Conservation (phyloP, 202 grass and related monocot species). For the Zizania palustris region DNA sequence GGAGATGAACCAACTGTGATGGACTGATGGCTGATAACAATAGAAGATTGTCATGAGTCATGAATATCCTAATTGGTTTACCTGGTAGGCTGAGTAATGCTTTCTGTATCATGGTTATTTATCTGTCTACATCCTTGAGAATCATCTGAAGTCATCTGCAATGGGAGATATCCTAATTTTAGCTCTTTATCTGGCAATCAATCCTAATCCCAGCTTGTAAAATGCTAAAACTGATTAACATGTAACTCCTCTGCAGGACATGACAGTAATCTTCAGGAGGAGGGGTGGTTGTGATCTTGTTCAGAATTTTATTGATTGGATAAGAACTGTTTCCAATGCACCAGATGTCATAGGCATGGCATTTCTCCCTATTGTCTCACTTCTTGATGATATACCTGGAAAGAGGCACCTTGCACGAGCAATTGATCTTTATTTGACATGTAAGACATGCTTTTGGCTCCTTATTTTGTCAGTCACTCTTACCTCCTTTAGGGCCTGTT, state of each 20-base stretch:
- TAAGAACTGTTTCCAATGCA: conserved; percentile 63
- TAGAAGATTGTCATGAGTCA: background rate
- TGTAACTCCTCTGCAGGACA: conserved; percentile 62
- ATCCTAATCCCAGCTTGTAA: conserved; percentile 22
- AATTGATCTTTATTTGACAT: conserved; percentile 86
- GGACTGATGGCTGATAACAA: conserved; percentile 4
- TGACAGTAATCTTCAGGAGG: conserved; percentile 99
- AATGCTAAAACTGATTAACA: conserved; percentile 7
- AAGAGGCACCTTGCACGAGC: conserved; percentile 82
- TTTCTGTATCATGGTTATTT: background rate
- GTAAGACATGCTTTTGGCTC: conserved; percentile 54
- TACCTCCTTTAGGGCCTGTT: no score
- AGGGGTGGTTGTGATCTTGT: conserved; percentile 98
- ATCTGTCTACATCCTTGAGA: conserved; percentile 9
- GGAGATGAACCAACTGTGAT: background rate
- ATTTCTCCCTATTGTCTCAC: conserved; percentile 84
- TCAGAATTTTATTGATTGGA: conserved; percentile 87
- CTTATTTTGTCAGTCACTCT: conserved; percentile 29
- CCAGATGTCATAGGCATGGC: conserved; percentile 99
- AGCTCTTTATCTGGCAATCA: background rate
- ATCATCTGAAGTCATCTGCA: conserved; percentile 5
- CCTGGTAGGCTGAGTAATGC: background rate
- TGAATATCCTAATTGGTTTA: conserved; percentile 11
- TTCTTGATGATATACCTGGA: conserved; percentile 73
- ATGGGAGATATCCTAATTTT: background rate